These are phyloP conservation scores for Scytalidium sp. DNA, from an alignment of 2,329 filamentous ascomycete genomes.

Conservation along the genomic window DNA sequence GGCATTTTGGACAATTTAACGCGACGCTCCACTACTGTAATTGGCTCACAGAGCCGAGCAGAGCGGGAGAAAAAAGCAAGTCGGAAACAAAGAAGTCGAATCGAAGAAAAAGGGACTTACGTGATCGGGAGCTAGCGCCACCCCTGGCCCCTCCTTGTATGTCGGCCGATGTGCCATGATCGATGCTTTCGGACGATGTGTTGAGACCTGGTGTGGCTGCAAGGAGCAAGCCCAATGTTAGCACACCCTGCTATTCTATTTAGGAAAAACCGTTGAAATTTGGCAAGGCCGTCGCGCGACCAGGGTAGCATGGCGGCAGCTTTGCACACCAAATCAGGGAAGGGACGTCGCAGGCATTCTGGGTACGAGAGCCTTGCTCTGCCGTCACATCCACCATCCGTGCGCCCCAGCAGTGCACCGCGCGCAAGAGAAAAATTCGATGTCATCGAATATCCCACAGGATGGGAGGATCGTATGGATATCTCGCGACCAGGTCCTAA, in stretches of 20 bases:
- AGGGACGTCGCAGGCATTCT: background rate
- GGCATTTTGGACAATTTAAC: background rate
- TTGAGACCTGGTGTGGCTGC: conserved; percentile 7
- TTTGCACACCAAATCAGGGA: background rate
- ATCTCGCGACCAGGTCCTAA: too few species aligned
- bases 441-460: conserved; percentile 6
- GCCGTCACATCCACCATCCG: conserved; percentile 22
- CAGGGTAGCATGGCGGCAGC: conserved; percentile 14
- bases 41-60: background rate
- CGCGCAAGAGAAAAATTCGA: conserved; percentile 4
- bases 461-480: conserved; percentile 10
- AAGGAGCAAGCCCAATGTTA: background rate
- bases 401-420: conserved; percentile 14
- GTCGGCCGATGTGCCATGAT: conserved; percentile 28
- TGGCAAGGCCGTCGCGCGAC: conserved; percentile 2
- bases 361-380: conserved; percentile 11
- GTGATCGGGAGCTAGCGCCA: conserved; percentile 35
- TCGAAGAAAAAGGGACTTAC: conserved; percentile 34
- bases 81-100: conserved; percentile 15
- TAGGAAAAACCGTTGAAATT: background rate
- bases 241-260: background rate
- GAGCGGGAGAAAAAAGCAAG: background rate
- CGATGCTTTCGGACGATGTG: conserved; percentile 13
- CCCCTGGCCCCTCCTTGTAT: conserved; percentile 44
- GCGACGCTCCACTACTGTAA: background rate